A percentile compares a stretch with the other conserved stretches of the same genome.
Evolutionary conservation across 116 monocot species (phyloP).

Genomic region (Cymodocea nodosa): DNA sequence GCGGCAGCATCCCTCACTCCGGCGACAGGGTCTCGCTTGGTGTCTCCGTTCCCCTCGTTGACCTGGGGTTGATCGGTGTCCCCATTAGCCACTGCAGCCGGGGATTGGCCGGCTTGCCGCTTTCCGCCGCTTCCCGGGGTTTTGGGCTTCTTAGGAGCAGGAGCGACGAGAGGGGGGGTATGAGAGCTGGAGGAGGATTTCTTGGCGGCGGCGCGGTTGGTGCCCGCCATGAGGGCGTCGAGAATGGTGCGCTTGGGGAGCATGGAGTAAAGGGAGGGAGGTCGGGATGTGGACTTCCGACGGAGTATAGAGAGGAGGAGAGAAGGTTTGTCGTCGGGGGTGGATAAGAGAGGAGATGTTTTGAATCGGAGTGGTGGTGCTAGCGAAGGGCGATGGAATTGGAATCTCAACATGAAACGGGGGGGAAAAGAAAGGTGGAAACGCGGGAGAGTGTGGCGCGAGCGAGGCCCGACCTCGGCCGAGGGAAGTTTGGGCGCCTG

Average conservation of each 20-base stretch:
- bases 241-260: constrained; percentile 42
- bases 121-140: constrained; percentile 1
- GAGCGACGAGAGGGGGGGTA: neutral
- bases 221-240: constrained; percentile 80
- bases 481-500: no score
- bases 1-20: constrained; percentile 14
- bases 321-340: no score
- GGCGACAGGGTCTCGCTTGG: neutral
- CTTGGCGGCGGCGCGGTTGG: constrained; percentile 55
- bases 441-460: no score
- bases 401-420: no score
- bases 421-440: no score
- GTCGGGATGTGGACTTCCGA: neutral
- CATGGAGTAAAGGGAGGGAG: constrained; percentile 13
- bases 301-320: neutral
- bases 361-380: no score
- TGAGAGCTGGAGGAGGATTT: neutral
- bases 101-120: neutral
- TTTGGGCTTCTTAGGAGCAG: constrained; percentile 10
- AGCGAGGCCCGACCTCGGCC: no score
- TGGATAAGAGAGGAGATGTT: no score
- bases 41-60: neutral
- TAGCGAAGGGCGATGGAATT: no score
- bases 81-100: neutral
- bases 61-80: neutral